Base-by-base conservation (phyloP, 2,329 filamentous ascomycete genomes). In the Hypoxylon rubiginosum region DNA sequence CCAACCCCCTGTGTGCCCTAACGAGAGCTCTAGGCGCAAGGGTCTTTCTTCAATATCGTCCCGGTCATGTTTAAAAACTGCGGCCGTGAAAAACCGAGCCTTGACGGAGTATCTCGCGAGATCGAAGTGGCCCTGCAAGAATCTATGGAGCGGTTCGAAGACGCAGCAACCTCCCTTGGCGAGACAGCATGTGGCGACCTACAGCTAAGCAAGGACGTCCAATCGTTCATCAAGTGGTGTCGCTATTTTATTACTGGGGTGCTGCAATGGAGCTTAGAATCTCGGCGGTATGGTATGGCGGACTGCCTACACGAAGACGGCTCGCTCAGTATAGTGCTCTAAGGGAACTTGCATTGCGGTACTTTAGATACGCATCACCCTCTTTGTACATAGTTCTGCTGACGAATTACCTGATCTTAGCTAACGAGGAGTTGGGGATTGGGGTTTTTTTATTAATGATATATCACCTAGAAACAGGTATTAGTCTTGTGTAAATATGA, bases 241-340 rank as follows among this genome's bases (percentile, higher is more conserved):
- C 72, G 72, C 32, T 70, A 75, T 53, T 75, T 74, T 62, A 74
- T 62, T 53, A 75, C 73, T 3, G 73, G 72, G 9, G 72, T 75
- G 21, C 62, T 71, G 15, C 71, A 73, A 62, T 74, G 73, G 73
- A 75, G 72, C 58, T 45, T 75, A 11, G 71, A 74, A 48, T 74
- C 72, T 10, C 58, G 59, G 4, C 71, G 73, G 28, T 75, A 75
- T 24, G 72, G 72, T 1, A 75, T 75, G 73, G 69, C 72, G 34
- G 64, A 74, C 32, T 75, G 72, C 53, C 58, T 73, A 5, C 67
- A 73, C 34, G 57, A 63, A 11, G 72, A 74, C 32, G 69, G 71
- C 3, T 72, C 71, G 5, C 68, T 74, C 53, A 71, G 62, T 51
- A 72, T 75, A 24, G 53, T 69, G 39, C 68, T 74, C 15, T 74